Evolutionary conservation across 192 early-diverging fungal genomes (phyloP).

Genomic region (Haplosporangium gracile): DNA sequence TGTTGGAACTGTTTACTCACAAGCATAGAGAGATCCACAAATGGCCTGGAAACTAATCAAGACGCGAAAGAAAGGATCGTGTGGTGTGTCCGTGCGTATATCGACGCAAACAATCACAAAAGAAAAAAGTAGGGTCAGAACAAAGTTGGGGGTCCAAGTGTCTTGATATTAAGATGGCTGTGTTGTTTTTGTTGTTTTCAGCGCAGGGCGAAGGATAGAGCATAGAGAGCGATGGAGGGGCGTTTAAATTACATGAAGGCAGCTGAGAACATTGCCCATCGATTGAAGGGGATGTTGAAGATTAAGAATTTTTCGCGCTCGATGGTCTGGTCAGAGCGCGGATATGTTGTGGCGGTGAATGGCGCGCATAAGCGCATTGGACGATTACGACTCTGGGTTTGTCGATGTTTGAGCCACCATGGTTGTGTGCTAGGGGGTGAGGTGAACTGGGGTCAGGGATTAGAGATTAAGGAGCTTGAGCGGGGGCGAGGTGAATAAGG

Average conservation of each 20-base stretch:
- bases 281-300: slow-evolving; percentile 56
- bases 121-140: neutral
- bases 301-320: slow-evolving; percentile 42
- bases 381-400: slow-evolving; percentile 13
- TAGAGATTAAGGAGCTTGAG: too few relatives aligned
- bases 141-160: neutral
- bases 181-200: neutral
- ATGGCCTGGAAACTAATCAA: slow-evolving; percentile 61
- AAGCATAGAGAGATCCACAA: slow-evolving; percentile 72
- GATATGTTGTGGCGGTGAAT: slow-evolving; percentile 28
- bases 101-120: neutral
- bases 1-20: slow-evolving; percentile 13
- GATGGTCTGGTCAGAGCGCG: slow-evolving; percentile 21
- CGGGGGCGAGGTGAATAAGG: neutral
- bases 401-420: slow-evolving; percentile 7
- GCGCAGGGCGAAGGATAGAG: neutral
- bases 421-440: neutral
- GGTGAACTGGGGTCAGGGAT: neutral
- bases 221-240: neutral
- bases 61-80: neutral
- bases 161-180: neutral
- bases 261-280: slow-evolving; percentile 68
- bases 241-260: slow-evolving; percentile 56
- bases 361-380: slow-evolving; percentile 17
- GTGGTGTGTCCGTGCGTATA: neutral